Evolutionary conservation across 441 rosid genomes (phyloP), one percentile per base, ranked within the genome.

Genomic region (Populus hybrid): DNA sequence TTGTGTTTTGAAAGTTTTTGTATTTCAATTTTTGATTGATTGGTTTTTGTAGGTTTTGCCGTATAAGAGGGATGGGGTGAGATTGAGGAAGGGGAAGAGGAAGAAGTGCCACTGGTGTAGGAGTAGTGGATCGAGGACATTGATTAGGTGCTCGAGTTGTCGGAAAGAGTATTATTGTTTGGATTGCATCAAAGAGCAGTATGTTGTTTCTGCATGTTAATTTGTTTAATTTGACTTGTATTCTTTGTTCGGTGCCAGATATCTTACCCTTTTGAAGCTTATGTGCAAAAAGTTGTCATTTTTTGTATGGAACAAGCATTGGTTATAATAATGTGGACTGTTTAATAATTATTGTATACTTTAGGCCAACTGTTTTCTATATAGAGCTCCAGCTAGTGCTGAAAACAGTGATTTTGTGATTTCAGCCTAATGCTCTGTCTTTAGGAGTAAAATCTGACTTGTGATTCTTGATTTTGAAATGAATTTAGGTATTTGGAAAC

Each of bases 91-190:
- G 80, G 87, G 86, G 73, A 86, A 86, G 85, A 91, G 88, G 86
- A 90, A 86, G 34, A 32, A 32, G 34, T 78, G 99, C 36, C 99
- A 96, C 75, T 90, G 92, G 96, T 94, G 99, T 84, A 86, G 88
- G 84, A 90, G 86, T 70, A 90, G 86, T 50, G 83, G 86, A 21
- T 81, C 84, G 79, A 76, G 36, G 84, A 77, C 81, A 77, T 86
- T 96, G 90, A 82, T 91, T 73, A 78, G 83, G 81, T 94, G 98
- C 86, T 85, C 87, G 1, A 90, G 87, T 63, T 96, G 99, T 87
- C 82, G 79, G 67, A 89, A 86, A 71, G 87, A 87, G 77, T 89
- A 85, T 83, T 95, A 86, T 80, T 94, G 99, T 87, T 20, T 84
- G 83, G 91, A 85, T 72, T 96, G 99, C 88, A 85, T 90, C 76